phyloP scores from a whole-genome alignment of 1,139 yeast genomes.

The Waltiozyma sp. region DNA sequence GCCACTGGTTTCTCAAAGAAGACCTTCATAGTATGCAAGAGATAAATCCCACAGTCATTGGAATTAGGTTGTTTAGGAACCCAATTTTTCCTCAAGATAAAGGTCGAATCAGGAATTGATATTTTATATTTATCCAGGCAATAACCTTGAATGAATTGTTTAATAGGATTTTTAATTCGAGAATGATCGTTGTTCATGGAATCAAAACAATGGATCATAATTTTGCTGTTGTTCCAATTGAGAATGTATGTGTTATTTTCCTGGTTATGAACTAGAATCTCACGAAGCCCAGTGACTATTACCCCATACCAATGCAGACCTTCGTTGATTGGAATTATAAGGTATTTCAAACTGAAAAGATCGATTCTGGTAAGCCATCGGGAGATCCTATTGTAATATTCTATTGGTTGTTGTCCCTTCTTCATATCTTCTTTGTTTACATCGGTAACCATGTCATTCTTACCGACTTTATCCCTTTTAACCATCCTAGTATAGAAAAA shows the following conservation, averaged over 20 bases:
- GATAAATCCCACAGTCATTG: conserved; percentile 94
- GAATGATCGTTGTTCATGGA: conserved; percentile 1
- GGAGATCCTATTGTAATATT: conserved; percentile 49
- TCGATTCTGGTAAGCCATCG: conserved; percentile 74
- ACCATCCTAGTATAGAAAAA: conserved; percentile 65
- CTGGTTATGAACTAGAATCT: conserved; percentile 22
- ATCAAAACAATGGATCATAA: background rate
- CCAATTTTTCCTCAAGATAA: conserved; percentile 27
- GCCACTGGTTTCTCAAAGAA: conserved; percentile 43
- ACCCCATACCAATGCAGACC: conserved; percentile 84
- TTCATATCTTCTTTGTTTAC: background rate
- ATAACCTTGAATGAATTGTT: conserved; percentile 52
- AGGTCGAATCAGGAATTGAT: conserved; percentile 8
- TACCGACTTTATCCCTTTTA: background rate
- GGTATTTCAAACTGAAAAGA: conserved; percentile 45
- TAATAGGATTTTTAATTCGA: conserved; percentile 30
- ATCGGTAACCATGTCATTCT: conserved; percentile 22
- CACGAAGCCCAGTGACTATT: conserved; percentile 41
- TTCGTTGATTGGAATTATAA: conserved; percentile 77
- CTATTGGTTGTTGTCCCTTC: background rate
- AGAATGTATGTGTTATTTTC: background rate
- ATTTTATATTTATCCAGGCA: conserved; percentile 53
- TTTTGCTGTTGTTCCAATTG: background rate
- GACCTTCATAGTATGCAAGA: conserved; percentile 63
- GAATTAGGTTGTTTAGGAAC: conserved; percentile 84